These are phyloP conservation scores for Paspalum notatum DNA, from an alignment of 176 grass and related monocot species.

Conservation along the genomic window DNA sequence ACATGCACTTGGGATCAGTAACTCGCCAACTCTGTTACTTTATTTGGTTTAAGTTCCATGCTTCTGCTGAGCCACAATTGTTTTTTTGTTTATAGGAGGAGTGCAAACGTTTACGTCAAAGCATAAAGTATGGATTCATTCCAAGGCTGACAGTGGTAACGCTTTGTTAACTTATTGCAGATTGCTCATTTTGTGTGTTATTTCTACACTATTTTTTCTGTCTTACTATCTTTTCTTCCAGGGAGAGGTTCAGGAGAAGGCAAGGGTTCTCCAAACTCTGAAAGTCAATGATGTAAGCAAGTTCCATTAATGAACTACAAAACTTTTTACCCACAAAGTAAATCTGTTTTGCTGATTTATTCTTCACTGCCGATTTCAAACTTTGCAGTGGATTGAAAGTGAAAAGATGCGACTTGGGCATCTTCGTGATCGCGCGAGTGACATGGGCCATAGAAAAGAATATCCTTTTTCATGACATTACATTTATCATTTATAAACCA, in stretches of 20 bases:
- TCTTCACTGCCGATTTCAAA: conserved; percentile 34
- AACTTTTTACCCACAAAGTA: conserved; percentile 27
- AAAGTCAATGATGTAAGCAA: conserved; percentile 97
- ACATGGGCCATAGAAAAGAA: conserved; percentile 97
- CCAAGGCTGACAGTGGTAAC: conserved; percentile 88
- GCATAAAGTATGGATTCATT: conserved; percentile 98
- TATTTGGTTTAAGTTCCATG: not conserved
- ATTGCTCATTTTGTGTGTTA: conserved; percentile 20
- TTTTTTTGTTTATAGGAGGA: conserved; percentile 76
- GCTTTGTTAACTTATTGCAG: not conserved
- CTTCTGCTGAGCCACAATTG: conserved; percentile 47
- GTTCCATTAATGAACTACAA: conserved; percentile 15
- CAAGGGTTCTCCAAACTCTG: conserved; percentile 73
- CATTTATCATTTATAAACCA: conserved; percentile 23
- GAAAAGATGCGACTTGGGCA: conserved; percentile 88
- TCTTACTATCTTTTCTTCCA: conserved; percentile 56
- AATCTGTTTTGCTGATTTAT: conserved; percentile 29
- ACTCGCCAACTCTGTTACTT: not conserved
- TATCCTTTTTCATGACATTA: conserved; percentile 69
- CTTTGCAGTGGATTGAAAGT: conserved; percentile 91
- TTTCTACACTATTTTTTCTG: not conserved
- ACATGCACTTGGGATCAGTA: not conserved
- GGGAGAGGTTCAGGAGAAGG: conserved; percentile 97
- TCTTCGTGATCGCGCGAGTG: conserved; percentile 98
- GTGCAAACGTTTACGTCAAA: conserved; percentile 98